phyloP scores from a whole-genome alignment of 108 stramenopile species.

The Cyclostephanos invisitatus region DNA sequence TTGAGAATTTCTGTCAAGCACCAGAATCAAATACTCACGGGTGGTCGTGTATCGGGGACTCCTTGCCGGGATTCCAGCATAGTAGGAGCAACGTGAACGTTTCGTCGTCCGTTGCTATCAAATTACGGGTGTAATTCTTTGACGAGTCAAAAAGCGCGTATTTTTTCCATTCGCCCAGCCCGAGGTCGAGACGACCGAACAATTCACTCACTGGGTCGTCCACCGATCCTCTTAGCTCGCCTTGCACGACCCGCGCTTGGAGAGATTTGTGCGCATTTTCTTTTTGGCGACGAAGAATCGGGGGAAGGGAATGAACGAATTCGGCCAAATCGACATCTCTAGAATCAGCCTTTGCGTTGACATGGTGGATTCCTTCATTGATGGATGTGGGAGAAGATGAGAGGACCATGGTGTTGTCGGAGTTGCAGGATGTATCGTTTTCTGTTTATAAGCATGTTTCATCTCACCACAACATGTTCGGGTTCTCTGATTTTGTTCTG shows the following conservation, averaged over 20 bases:
- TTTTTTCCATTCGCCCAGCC: conserved; percentile 42
- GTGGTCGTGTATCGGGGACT: conserved; percentile 83
- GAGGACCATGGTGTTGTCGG: neutral
- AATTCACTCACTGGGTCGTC: conserved; percentile 26
- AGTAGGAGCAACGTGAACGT: conserved; percentile 84
- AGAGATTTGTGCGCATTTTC: conserved; percentile 15
- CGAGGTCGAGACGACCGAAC: conserved; percentile 47
- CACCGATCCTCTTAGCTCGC: conserved; percentile 15
- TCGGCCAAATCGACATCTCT: conserved; percentile 19
- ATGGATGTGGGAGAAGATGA: conserved; percentile 9
- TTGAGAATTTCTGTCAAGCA: neutral
- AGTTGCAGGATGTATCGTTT: too few species aligned
- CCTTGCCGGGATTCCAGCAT: conserved; percentile 87
- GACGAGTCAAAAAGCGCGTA: conserved; percentile 54
- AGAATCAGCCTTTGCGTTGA: neutral
- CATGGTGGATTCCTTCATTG: neutral
- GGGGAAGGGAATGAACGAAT: conserved; percentile 24
- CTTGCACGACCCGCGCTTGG: conserved; percentile 9
- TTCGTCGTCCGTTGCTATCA: conserved; percentile 80
- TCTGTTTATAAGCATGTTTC: too few species aligned
- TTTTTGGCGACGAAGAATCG: conserved; percentile 19
- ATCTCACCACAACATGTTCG: too few species aligned
- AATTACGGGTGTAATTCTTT: conserved; percentile 82
- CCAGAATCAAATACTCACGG: conserved; percentile 25
- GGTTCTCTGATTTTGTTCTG: too few species aligned